Percentiles rank a stretch among this genome's conserved stretches.
Conservation (phyloP, 345 rosid genomes). For the Arabis alpina region DNA sequence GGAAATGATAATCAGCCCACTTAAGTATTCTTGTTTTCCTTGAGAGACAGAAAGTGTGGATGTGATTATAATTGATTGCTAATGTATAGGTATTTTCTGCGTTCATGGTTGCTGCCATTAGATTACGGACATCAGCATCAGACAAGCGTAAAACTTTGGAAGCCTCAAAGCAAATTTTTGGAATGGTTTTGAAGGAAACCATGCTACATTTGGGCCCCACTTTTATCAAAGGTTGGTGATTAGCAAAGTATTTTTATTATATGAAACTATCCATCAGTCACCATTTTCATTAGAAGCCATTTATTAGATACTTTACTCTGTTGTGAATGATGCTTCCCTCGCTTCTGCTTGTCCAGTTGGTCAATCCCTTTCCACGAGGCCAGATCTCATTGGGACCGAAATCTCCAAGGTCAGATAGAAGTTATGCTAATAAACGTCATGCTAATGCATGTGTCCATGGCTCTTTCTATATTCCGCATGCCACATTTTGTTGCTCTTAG, state of each 20-base stretch:
- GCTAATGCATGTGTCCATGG: not conserved
- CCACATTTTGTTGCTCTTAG: slow-evolving; percentile 23
- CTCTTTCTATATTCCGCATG: slow-evolving; percentile 15
- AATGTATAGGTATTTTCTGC: slow-evolving; percentile 65
- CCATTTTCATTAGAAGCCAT: slow-evolving; percentile 37
- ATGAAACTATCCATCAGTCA: slow-evolving; percentile 31
- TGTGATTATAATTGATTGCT: slow-evolving; percentile 30
- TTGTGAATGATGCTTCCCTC: slow-evolving; percentile 38
- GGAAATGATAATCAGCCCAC: slow-evolving; percentile 3
- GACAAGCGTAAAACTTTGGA: slow-evolving; percentile 47
- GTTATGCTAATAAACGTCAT: slow-evolving; percentile 10
- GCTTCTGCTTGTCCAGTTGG: slow-evolving; percentile 85
- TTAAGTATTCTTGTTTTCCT: slow-evolving; percentile 14
- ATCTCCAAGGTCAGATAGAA: slow-evolving; percentile 73
- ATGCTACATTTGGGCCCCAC: slow-evolving; percentile 91
- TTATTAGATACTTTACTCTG: slow-evolving; percentile 43
- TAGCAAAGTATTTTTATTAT: slow-evolving; percentile 20
- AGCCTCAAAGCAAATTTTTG: slow-evolving; percentile 64
- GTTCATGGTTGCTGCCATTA: slow-evolving; percentile 70
- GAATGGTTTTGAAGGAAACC: slow-evolving; percentile 82
- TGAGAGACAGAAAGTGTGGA: slow-evolving; percentile 17
- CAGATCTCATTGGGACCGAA: slow-evolving; percentile 89
- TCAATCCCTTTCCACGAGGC: slow-evolving; percentile 97
- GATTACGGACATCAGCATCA: slow-evolving; percentile 58
- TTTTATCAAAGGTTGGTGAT: slow-evolving; percentile 81